phyloP scores from a whole-genome alignment of 2,329 filamentous ascomycete species.

The Alternaria gaisen region DNA sequence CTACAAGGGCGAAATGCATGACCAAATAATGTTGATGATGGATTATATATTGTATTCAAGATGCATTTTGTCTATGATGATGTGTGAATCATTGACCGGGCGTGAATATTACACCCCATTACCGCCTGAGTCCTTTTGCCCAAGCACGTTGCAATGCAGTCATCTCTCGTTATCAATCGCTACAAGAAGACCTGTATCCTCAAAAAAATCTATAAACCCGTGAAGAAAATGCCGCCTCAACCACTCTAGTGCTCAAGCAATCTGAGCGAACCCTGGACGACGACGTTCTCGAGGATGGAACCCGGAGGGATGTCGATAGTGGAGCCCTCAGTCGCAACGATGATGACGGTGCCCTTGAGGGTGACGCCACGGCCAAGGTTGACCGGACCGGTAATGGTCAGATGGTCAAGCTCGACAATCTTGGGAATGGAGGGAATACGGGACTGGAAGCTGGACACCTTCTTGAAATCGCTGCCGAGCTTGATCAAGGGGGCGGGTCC shows the following conservation, averaged over 20 bases:
- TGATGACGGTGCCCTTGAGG: slow-evolving; percentile 98
- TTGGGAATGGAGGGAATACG: slow-evolving; percentile 87
- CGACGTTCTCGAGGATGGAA: slow-evolving; percentile 97
- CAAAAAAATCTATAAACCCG: slow-evolving; percentile 36
- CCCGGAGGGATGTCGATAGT: slow-evolving; percentile 98
- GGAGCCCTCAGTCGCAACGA: slow-evolving; percentile 95
- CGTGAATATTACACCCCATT: slow-evolving; percentile 28
- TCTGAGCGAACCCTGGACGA: slow-evolving; percentile 94
- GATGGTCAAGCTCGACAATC: slow-evolving; percentile 90
- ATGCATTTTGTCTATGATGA: slow-evolving; percentile 40
- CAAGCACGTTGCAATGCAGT: slow-evolving; percentile 38
- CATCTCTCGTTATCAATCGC: slow-evolving; percentile 28
- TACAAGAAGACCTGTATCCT: slow-evolving; percentile 32
- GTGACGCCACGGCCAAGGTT: slow-evolving; percentile 96
- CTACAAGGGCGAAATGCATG: background rate
- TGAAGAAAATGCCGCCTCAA: slow-evolving; percentile 21
- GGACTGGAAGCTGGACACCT: slow-evolving; percentile 96
- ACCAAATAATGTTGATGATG: slow-evolving; percentile 3
- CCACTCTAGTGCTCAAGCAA: slow-evolving; percentile 69
- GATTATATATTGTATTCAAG: slow-evolving; percentile 19
- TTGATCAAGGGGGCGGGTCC: slow-evolving; percentile 98
- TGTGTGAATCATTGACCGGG: slow-evolving; percentile 26
- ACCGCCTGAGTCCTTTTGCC: slow-evolving; percentile 20
- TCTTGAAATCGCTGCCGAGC: slow-evolving; percentile 99
- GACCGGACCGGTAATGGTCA: slow-evolving; percentile 97